phyloP scores from a whole-genome alignment of 2,329 filamentous ascomycete species.

The Talaromyces sp. region DNA sequence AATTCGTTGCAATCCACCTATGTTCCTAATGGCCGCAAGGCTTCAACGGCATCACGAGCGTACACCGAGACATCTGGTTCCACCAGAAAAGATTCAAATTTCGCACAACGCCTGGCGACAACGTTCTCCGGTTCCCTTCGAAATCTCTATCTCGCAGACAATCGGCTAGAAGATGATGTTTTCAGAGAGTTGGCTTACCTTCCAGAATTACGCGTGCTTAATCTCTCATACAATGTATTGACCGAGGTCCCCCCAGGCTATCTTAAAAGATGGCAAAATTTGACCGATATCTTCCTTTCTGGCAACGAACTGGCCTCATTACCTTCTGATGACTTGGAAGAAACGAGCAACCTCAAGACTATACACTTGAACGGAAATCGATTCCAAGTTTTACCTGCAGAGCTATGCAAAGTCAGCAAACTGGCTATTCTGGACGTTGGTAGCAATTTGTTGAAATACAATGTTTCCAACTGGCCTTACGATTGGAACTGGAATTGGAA shows the following conservation, averaged over 20 bases:
- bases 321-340: constrained; percentile 89
- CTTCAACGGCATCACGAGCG: constrained; percentile 72
- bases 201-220: constrained; percentile 79
- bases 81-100: constrained; percentile 79
- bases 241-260: constrained; percentile 87
- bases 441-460: constrained; percentile 95
- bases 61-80: constrained; percentile 58
- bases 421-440: constrained; percentile 89
- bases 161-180: constrained; percentile 88
- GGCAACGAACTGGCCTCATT: constrained; percentile 90
- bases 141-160: constrained; percentile 86
- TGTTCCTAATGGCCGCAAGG: constrained; percentile 76
- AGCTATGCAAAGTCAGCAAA: constrained; percentile 90
- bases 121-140: constrained; percentile 86
- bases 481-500: constrained; percentile 99
- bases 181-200: constrained; percentile 87
- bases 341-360: constrained; percentile 79
- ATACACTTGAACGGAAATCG: constrained; percentile 97
- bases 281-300: constrained; percentile 89
- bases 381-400: constrained; percentile 92
- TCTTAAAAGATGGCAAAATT: constrained; percentile 82
- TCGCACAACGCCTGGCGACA: constrained; percentile 73
- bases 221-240: constrained; percentile 91
- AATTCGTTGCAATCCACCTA: constrained; percentile 79
- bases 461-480: constrained; percentile 97